Evolutionary conservation across 2,329 filamentous ascomycete species (phyloP), one percentile per base, ranked within the genome.

Genomic region (Ophiocordyceps robertsii): DNA sequence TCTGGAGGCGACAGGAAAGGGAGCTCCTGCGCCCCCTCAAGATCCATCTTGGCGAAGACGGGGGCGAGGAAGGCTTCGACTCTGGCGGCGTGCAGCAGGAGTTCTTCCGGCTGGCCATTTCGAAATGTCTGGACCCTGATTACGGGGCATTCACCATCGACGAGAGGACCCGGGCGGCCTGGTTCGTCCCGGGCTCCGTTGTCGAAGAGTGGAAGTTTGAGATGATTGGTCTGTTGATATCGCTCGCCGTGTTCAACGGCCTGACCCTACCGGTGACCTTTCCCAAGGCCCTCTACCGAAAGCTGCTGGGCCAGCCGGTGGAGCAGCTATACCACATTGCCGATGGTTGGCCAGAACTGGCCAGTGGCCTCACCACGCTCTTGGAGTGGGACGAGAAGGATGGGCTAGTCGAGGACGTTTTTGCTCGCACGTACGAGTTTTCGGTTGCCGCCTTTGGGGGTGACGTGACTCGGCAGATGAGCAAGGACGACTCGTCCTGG

Each of bases 1-100:
- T 98, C 2, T 95, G 90, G 86, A 78, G 85, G 42, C 76, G 88
- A 31, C 82, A 95, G 59, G 77, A 79, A 53, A 73, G 84, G 31
- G 87, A 95, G 62, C 67, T 96, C 3, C 67, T 90, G 54, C 77
- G 87, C 24, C 92, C 92, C 1, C 65, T 98, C 30, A 95, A 95
- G 54, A 82, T 98, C 9, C 81, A 86, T 40, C 75, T 96, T 44
- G 88, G 88, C 4, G 82, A 87, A 56, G 80, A 86, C 30, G 70
- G 72, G 42, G 86, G 87, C 29, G 92, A 96, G 59, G 81, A 93
- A 57, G 92, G 92, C 0, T 77, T 93, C 30, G 92, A 98, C 59
- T 87, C 90, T 39, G 92, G 92, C 37, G 92, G 92, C 48, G 89
- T 98, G 1, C 90, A 95, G 53, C 89, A 95, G 57, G 92, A 98